A percentile compares a stretch with the other conserved stretches of the same genome.
phyloP scores from a whole-genome alignment of 108 stramenopile genomes.

The Fragilaria radians region DNA sequence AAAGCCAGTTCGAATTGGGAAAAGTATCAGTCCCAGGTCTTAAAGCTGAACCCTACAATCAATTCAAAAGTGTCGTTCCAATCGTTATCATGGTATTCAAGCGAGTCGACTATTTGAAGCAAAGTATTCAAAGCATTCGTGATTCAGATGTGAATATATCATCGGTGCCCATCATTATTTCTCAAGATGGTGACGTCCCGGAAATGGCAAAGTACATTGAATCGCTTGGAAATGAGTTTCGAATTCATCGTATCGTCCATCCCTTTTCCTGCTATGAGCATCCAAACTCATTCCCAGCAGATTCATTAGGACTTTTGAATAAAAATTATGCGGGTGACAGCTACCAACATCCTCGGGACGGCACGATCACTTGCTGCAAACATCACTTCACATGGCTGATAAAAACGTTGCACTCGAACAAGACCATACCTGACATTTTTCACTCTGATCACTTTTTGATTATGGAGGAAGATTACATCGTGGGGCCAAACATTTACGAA shows the following conservation, averaged over 20 bases:
- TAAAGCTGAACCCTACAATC: background rate
- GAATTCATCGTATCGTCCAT: conserved; percentile 27
- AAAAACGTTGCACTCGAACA: conserved; percentile 16
- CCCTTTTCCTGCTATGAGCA: conserved; percentile 48
- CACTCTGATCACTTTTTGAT: conserved; percentile 39
- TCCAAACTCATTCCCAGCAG: conserved; percentile 42
- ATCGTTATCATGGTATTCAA: conserved; percentile 56
- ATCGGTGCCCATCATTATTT: conserved; percentile 37
- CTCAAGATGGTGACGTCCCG: conserved; percentile 43
- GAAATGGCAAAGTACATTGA: conserved; percentile 37
- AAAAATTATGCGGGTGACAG: conserved; percentile 29
- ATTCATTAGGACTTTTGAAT: conserved; percentile 31
- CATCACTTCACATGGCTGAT: conserved; percentile 65
- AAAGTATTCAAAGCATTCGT: conserved; percentile 32
- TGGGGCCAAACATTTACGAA: conserved; percentile 43
- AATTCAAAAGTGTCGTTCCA: conserved; percentile 11
- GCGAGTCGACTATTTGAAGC: conserved; percentile 41
- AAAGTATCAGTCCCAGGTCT: background rate
- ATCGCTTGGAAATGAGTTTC: conserved; percentile 33
- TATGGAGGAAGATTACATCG: conserved; percentile 58
- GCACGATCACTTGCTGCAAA: conserved; percentile 40
- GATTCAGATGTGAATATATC: conserved; percentile 37
- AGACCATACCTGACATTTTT: background rate
- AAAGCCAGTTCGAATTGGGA: background rate
- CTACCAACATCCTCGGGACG: conserved; percentile 39